These are phyloP conservation scores for Ascochyta fabae DNA, from an alignment of 2,329 filamentous ascomycete species.

Conservation along the genomic window DNA sequence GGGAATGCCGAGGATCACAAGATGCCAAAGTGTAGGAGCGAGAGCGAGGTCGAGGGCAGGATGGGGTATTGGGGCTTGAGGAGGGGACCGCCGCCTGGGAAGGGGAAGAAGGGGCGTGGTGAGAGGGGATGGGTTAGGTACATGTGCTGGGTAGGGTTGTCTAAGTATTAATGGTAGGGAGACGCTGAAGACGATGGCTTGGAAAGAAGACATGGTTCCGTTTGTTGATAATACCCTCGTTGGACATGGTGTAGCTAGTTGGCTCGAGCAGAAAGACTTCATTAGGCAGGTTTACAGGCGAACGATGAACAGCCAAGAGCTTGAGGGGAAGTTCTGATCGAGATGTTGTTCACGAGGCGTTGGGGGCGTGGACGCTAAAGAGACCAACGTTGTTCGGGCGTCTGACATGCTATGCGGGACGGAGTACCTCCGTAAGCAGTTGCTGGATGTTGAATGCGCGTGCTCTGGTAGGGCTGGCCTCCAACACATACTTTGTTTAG, in stretches of 20 bases:
- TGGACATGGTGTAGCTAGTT: background rate
- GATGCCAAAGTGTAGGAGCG: slow-evolving; percentile 52
- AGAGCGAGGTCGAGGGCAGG: slow-evolving; percentile 13
- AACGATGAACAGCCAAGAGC: background rate
- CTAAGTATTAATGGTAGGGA: background rate
- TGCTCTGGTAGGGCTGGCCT: slow-evolving; percentile 8
- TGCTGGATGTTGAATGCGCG: background rate
- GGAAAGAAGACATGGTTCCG: background rate
- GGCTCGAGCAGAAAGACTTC: background rate
- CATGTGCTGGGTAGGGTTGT: background rate
- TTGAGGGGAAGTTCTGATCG: background rate
- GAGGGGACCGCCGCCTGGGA: background rate
- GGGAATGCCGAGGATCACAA: slow-evolving; percentile 63
- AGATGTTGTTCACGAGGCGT: slow-evolving; percentile 4
- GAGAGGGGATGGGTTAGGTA: background rate
- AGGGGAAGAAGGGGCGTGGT: background rate
- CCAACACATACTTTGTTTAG: background rate
- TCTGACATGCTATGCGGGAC: slow-evolving; percentile 1
- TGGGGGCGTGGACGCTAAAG: slow-evolving; percentile 3
- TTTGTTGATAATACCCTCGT: slow-evolving; percentile 7
- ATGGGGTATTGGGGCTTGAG: slow-evolving; percentile 35
- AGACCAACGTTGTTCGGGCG: background rate
- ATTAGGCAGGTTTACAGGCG: background rate
- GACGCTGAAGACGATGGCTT: background rate
- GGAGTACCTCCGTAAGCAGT: slow-evolving; percentile 4